Conservation (phyloP, 495 filamentous ascomycete genomes). For the Aspergillus baeticus region DNA sequence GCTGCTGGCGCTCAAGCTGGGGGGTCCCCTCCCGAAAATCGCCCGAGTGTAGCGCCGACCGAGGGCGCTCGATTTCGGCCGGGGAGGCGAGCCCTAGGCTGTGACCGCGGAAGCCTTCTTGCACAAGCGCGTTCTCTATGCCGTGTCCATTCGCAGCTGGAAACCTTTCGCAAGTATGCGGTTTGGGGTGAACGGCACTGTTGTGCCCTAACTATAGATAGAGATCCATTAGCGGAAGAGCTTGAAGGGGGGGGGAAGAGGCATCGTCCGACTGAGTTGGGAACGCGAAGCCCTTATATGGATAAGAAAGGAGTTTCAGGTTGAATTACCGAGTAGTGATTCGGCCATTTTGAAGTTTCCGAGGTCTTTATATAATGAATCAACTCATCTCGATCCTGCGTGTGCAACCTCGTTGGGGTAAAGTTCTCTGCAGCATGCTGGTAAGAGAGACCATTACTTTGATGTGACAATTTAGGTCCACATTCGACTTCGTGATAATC, state of each 20-base stretch:
- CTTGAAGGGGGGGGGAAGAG: background rate
- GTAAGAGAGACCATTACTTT: constrained; percentile 3
- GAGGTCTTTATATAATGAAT: constrained; percentile 83
- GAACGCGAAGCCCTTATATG: background rate
- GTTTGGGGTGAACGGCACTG: constrained; percentile 14
- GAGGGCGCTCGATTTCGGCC: constrained; percentile 72
- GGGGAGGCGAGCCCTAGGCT: constrained; percentile 35
- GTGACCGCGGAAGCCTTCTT: background rate
- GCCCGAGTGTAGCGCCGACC: constrained; percentile 84
- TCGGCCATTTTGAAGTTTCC: constrained; percentile 74
- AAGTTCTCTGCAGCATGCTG: constrained; percentile 5
- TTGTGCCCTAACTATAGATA: constrained; percentile 14
- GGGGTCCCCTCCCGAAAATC: constrained; percentile 71
- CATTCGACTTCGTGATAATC: constrained; percentile 11
- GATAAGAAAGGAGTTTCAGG: background rate
- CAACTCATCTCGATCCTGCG: constrained; percentile 66
- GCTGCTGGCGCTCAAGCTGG: constrained; percentile 25
- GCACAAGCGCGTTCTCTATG: constrained; percentile 4
- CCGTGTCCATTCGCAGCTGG: constrained; percentile 9
- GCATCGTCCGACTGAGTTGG: background rate
- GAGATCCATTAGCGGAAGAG: constrained; percentile 3
- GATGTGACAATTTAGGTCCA: constrained; percentile 6
- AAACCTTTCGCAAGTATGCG: constrained; percentile 7
- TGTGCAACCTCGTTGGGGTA: constrained; percentile 23
- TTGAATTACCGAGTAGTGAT: constrained; percentile 60